A percentile compares a stretch with the other conserved stretches of the same genome.
Conservation (phyloP, 2,329 filamentous ascomycete species). For the Aspergillus proliferans region DNA sequence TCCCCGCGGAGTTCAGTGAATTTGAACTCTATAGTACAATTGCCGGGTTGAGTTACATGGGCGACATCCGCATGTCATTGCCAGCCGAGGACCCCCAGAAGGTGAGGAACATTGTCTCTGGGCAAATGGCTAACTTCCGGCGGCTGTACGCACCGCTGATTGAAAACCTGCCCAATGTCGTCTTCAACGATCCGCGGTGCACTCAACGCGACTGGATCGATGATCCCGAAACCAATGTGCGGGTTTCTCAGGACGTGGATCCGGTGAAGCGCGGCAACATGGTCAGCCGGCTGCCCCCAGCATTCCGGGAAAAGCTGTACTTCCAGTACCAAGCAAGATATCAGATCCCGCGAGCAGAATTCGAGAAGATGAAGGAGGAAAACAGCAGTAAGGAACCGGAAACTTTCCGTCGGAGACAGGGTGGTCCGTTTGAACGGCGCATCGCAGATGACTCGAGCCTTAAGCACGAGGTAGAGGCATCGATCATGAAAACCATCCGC, state of each 20-base stretch:
- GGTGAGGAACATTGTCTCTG: conserved; percentile 85
- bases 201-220: conserved; percentile 57
- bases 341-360: conserved; percentile 74
- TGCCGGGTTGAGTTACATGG: conserved; percentile 85
- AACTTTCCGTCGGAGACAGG: conserved; percentile 66
- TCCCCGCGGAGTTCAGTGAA: conserved; percentile 80
- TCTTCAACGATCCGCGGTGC: conserved; percentile 62
- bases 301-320: conserved; percentile 84
- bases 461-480: conserved; percentile 62
- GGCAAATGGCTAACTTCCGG: conserved; percentile 88
- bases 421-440: conserved; percentile 76
- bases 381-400: conserved; percentile 60
- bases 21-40: conserved; percentile 85
- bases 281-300: conserved; percentile 81
- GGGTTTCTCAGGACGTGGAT: conserved; percentile 84
- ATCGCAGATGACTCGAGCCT: conserved; percentile 70
- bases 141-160: conserved; percentile 85
- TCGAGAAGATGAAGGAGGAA: conserved; percentile 76
- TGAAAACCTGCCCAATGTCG: conserved; percentile 80
- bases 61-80: conserved; percentile 90
- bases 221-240: conserved; percentile 58
- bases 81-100: conserved; percentile 88
- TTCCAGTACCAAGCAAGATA: conserved; percentile 93
- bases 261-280: conserved; percentile 87
- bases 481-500: conserved; percentile 79